Evolutionary conservation across 2,329 filamentous ascomycete genomes (phyloP).

Genomic region (Fusarium pilosicola): DNA sequence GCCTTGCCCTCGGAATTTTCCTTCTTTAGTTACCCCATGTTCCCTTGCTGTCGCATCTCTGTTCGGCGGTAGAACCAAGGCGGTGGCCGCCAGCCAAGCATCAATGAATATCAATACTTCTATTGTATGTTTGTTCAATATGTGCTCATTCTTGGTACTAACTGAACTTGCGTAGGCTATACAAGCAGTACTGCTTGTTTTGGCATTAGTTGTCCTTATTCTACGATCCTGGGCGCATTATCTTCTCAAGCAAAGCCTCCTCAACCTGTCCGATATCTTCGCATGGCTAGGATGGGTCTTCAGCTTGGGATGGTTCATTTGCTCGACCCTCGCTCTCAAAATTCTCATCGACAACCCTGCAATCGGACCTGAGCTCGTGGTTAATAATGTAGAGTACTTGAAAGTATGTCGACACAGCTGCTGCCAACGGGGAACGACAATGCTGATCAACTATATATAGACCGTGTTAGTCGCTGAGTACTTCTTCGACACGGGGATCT

Average conservation of each 20-base stretch:
- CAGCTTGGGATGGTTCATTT: slow-evolving; percentile 21
- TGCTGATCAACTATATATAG: background rate
- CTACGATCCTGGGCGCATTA: background rate
- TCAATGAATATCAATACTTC: background rate
- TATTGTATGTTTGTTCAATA: background rate
- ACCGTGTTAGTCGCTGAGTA: slow-evolving; percentile 9
- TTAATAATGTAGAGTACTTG: slow-evolving; percentile 1
- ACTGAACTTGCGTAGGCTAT: background rate
- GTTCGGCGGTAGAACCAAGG: background rate
- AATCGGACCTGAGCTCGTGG: background rate
- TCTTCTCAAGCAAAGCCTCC: background rate
- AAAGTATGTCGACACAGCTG: background rate
- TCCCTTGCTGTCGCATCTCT: background rate
- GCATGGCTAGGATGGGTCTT: slow-evolving; percentile 17
- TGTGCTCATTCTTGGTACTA: background rate
- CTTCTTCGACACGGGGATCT: slow-evolving; percentile 17
- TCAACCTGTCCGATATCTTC: background rate
- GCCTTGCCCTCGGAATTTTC: background rate
- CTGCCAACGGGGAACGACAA: background rate
- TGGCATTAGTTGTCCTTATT: background rate
- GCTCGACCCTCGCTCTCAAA: slow-evolving; percentile 9
- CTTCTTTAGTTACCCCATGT: background rate
- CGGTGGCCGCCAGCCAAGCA: background rate
- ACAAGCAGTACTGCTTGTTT: slow-evolving; percentile 2
- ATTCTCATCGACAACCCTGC: slow-evolving; percentile 11